Conservation (phyloP, 2,329 filamentous ascomycete genomes). For the Ascochyta fabae region DNA sequence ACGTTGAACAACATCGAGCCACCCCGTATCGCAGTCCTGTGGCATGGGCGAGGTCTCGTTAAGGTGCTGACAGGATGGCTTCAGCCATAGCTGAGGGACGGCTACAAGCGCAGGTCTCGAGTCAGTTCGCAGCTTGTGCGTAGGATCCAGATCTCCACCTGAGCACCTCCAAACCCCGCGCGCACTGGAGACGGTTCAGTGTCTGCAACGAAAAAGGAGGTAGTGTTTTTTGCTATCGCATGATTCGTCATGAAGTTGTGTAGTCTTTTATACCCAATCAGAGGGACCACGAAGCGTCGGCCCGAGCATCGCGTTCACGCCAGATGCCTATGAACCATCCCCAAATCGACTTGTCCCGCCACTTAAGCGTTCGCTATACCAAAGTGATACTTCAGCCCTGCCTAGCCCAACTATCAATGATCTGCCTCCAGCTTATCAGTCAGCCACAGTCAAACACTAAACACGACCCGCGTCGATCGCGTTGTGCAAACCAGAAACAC, state of each 20-base stretch:
- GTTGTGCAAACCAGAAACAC: not conserved
- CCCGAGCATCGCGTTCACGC: not conserved
- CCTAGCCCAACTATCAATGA: not conserved
- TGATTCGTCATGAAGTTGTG: too few species aligned
- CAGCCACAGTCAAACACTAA: not conserved
- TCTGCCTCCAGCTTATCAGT: not conserved
- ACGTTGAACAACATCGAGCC: not conserved
- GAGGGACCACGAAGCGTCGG: too few species aligned
- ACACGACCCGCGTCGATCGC: not conserved
- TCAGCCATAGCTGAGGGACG: not conserved
- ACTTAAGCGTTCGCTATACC: not conserved
- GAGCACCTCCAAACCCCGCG: too few species aligned
- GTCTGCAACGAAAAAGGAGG: not conserved
- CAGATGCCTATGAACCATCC: not conserved
- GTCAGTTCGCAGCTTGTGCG: not conserved
- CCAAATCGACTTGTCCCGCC: not conserved
- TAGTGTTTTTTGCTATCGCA: not conserved
- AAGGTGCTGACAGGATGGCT: not conserved
- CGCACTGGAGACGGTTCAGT: too few species aligned
- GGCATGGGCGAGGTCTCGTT: not conserved
- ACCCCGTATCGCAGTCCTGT: too few species aligned
- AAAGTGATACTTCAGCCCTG: not conserved
- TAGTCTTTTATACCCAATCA: too few species aligned
- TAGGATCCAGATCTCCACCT: not conserved
- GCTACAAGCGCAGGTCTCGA: not conserved